Conservation (phyloP, 1,139 yeast species). For the Geotrichum citri-aurantii region DNA sequence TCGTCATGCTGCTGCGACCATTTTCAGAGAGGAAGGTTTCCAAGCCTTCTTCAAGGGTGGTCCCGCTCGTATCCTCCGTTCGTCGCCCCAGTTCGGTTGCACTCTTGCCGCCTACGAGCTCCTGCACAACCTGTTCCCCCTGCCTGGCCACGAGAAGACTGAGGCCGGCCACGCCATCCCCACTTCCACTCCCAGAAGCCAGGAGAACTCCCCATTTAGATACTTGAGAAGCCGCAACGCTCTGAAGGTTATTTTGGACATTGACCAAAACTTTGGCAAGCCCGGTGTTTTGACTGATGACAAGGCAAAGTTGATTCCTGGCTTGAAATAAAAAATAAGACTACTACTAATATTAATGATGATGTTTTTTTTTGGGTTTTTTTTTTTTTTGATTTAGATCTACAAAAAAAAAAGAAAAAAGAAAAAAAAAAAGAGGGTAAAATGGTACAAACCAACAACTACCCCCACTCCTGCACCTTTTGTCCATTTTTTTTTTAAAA, state of each 20-base stretch:
- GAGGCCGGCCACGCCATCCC: constrained; percentile 43
- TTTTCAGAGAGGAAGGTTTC: constrained; percentile 71
- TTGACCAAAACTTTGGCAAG: constrained; percentile 44
- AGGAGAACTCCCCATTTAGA: constrained; percentile 33
- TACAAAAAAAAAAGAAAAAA: not conserved
- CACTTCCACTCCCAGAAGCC: constrained; percentile 29
- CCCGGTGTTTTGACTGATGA: constrained; percentile 34
- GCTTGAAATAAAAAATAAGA: no score
- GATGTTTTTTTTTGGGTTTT: not conserved
- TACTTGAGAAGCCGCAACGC: constrained; percentile 42
- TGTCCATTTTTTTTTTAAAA: no score
- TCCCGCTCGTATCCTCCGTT: constrained; percentile 86
- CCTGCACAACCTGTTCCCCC: constrained; percentile 57
- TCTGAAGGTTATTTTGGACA: constrained; percentile 41
- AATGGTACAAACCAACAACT: no score
- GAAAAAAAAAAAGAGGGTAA: not conserved
- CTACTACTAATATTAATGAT: no score
- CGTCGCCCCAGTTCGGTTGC: constrained; percentile 97
- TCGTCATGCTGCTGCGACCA: constrained; percentile 66
- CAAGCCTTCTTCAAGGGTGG: constrained; percentile 94
- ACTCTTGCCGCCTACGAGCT: constrained; percentile 94
- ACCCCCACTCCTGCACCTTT: not conserved
- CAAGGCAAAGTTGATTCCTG: constrained; percentile 29
- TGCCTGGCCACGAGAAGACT: constrained; percentile 39
- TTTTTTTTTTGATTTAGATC: not conserved